Evolutionary conservation across 768 basidiomycete species (phyloP), one percentile per base, ranked within the genome.

Genomic region (Trametes meyenii): DNA sequence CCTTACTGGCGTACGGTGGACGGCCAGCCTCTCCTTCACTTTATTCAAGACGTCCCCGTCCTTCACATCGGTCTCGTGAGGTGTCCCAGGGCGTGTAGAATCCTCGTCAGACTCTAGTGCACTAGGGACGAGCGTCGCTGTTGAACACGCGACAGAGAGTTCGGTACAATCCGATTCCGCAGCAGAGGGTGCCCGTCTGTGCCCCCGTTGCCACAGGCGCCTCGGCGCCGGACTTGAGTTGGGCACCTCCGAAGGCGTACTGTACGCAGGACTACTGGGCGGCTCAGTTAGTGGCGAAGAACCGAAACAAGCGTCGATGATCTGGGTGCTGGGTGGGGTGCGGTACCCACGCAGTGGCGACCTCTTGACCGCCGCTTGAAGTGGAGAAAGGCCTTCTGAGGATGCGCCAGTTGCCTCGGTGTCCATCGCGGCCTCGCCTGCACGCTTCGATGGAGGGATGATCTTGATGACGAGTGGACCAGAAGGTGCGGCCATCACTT

Each of bases 151-250:
- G 17, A 16, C 12, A 13, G 57, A 58, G 2, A n/a, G 16, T 40
- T 51, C 57, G 13, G 57, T 50, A 2, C 11, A 26, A 49, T 58
- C 57, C 17, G 57, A 58, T n/a, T 1, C 23, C 33, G 57, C 39
- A 39, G 26, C 50, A 5, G 48, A 58, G 11, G 23, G 21, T 5
- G 40, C 40, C 10, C 57, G 57, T 5, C 29, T 24, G 39, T 39
- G 49, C 23, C 39, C 21, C n/a, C 49, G 39, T 4, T 40, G 26
- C 7, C 16, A 3, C 10, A 39, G 39, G 7, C 44, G 46, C 17
- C 24, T 42, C 35, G 56, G 56, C 3, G 46, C 12, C 5, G 56
- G 48, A 0, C 48, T 42, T 8, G 17, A 24, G 33, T 17, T 17
- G 50, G 36, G 5, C 52, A 17, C 4, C 16, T 16, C 19, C 17